Percentiles rank a stretch among this genome's conserved stretches.
phyloP scores from a whole-genome alignment of 2,329 filamentous ascomycete genomes.

The Colletotrichum truncatum region DNA sequence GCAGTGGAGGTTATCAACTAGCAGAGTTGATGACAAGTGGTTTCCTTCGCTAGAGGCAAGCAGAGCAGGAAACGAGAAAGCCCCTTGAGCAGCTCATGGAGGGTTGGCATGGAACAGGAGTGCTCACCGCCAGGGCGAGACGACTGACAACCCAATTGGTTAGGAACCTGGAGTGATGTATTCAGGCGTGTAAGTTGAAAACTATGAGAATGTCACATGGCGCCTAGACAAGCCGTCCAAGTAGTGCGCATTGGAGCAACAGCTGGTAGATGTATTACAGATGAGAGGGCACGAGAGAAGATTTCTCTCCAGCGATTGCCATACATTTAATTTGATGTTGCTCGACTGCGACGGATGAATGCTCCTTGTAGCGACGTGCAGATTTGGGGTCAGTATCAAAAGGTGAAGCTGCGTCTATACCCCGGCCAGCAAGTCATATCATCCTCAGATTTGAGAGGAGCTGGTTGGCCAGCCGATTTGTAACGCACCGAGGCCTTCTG shows the following conservation, averaged over 20 bases:
- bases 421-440: slow-evolving; percentile 4
- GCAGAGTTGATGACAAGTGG: background rate
- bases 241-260: background rate
- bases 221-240: background rate
- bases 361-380: slow-evolving; percentile 17
- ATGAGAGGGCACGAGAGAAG: background rate
- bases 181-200: background rate
- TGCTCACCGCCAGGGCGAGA: slow-evolving; percentile 32
- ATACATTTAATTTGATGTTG: slow-evolving; percentile 2
- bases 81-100: background rate
- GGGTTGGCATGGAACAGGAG: background rate
- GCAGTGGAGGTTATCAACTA: background rate
- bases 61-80: background rate
- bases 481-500: background rate
- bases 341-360: background rate
- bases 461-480: slow-evolving; percentile 9
- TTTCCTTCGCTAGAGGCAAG: background rate
- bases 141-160: slow-evolving; percentile 11
- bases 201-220: background rate
- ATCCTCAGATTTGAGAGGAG: background rate
- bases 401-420: slow-evolving; percentile 2
- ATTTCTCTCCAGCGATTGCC: background rate
- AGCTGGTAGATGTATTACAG: background rate
- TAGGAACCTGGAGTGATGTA: background rate
- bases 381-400: slow-evolving; percentile 5